Base-by-base conservation (phyloP, 2,329 filamentous ascomycete genomes). In the Thielaviopsis euricoi region DNA sequence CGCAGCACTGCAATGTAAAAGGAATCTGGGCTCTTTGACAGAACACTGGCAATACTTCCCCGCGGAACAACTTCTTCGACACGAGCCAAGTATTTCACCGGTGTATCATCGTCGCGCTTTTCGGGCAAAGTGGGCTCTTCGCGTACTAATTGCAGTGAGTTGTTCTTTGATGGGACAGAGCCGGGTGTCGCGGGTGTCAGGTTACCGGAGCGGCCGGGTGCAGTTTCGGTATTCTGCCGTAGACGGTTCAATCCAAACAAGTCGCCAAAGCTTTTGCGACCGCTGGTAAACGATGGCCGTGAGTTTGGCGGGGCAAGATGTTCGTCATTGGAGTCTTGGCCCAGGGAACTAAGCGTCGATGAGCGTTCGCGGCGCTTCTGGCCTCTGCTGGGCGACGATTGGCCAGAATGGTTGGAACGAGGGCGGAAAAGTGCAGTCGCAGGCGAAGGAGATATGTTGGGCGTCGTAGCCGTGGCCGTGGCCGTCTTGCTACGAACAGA, bases 221-320 rank as follows among this genome's bases (percentile, higher is more conserved):
- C 51, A 6, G 85, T 78, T 53, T 95, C 89, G 0, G 87, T 87
- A 64, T 88, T 87, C 65, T 94, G 87, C 53, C 91, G 81, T 60
- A 95, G 77, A 62, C 90, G 81, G 62, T 82, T 79, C 21, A 96
- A 73, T 15, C 82, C 85, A 65, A 98, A 83, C 21, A 97, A 74
- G 63, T 95, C 93, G 56, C 90, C 89, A 64, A 98, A 89, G 70
- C 91, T 97, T 70, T 90, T 93, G 57, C 93, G 81, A 5, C 90
- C 89, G n/a, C 85, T 91, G 0, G 89, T 95, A 0, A 85, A 88
- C 0, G 90, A 95, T 6, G 82, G 90, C 55, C 89, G 78, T n/a
- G 82, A 70, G 23, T 80, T 79, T 3, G 83, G 82, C 2, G 85
- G 82, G 6, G 81, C 75, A 5, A 86, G 77, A 57, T 83, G 81